A percentile compares a stretch with the other conserved stretches of the same genome.
These are phyloP conservation scores for Acanthamoeba lenticulata DNA, from an alignment of 208 protist genomes.

Conservation along the genomic window DNA sequence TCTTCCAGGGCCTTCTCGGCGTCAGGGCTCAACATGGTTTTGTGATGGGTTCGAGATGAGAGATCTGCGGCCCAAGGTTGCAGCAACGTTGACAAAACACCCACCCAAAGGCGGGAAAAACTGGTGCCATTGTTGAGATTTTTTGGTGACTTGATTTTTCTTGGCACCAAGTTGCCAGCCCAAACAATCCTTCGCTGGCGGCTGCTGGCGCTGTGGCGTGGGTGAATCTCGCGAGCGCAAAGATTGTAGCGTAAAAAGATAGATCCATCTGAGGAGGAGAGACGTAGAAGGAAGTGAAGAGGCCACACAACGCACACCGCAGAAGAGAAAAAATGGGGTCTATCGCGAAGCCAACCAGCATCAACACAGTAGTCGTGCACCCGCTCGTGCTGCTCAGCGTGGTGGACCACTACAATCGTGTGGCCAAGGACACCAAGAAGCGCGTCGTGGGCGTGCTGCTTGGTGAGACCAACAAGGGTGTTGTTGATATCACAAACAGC, in stretches of 20 bases:
- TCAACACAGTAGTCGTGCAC: constrained; percentile 59
- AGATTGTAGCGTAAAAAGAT: neutral
- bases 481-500: constrained; percentile 94
- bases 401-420: constrained; percentile 99
- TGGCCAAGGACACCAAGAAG: constrained; percentile 93
- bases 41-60: neutral
- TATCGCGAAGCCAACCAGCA: neutral
- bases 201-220: neutral
- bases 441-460: constrained; percentile 98
- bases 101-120: neutral
- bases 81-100: neutral
- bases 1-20: neutral
- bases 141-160: no score
- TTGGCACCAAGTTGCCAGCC: neutral
- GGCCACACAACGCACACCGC: neutral
- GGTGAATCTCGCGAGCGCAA: no score
- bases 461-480: constrained; percentile 88
- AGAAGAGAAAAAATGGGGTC: neutral
- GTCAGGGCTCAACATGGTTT: neutral
- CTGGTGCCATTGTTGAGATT: no score
- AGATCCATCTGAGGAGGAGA: no score
- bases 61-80: neutral
- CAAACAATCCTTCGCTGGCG: constrained; percentile 47
- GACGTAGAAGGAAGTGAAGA: no score
- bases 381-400: constrained; percentile 94